A percentile compares a stretch with the other conserved stretches of the same genome.
Conservation (phyloP, 805 yeast species). For the Candida rishiriensis region DNA sequence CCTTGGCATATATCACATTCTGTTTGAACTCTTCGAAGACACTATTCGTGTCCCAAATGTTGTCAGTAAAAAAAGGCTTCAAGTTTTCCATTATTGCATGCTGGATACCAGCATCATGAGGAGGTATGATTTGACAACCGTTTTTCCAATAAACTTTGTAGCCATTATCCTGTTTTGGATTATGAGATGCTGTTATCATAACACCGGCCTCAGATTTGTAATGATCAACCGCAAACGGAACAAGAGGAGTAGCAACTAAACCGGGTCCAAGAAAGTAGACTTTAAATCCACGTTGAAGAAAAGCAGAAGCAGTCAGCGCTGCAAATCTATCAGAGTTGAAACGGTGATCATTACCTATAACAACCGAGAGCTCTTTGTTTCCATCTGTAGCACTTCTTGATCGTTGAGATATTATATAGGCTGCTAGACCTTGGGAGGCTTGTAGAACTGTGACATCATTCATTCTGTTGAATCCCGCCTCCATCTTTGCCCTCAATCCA, state of each 20-base stretch:
- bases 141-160: slow-evolving; percentile 91
- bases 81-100: slow-evolving; percentile 54
- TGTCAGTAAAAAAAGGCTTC: slow-evolving; percentile 51
- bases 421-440: slow-evolving; percentile 79
- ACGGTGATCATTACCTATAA: slow-evolving; percentile 91
- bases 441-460: slow-evolving; percentile 85
- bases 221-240: slow-evolving; percentile 77
- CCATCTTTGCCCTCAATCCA: slow-evolving; percentile 84
- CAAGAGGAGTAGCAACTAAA: slow-evolving; percentile 80
- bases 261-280: slow-evolving; percentile 58
- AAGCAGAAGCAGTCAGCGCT: slow-evolving; percentile 69
- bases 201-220: slow-evolving; percentile 71
- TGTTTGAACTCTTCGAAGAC: slow-evolving; percentile 17
- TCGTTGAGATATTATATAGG: slow-evolving; percentile 37
- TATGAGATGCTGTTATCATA: slow-evolving; percentile 90
- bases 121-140: slow-evolving; percentile 95
- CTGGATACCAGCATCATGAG: slow-evolving; percentile 78
- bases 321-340: slow-evolving; percentile 79
- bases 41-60: slow-evolving; percentile 29
- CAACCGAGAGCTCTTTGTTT: slow-evolving; percentile 37
- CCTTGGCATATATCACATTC: slow-evolving; percentile 36
- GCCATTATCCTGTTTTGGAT: slow-evolving; percentile 84
- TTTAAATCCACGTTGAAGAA: slow-evolving; percentile 59
- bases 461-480: slow-evolving; percentile 86
- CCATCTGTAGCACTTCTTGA: slow-evolving; percentile 23